Conservation (phyloP, 2,329 filamentous ascomycete genomes). For the Cladosporium sp. region DNA sequence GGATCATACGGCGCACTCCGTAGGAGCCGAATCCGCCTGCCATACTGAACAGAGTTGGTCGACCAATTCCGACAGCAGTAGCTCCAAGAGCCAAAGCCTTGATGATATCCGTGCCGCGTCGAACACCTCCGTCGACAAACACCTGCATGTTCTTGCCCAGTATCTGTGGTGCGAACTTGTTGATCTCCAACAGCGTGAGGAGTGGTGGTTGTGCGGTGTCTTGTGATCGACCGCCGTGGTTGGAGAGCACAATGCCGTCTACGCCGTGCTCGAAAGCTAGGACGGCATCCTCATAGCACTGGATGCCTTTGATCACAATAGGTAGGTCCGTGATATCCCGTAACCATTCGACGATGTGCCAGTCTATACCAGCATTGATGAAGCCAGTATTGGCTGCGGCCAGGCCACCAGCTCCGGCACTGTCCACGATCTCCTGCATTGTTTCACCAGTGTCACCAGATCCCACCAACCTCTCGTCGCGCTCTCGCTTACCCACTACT, state of each 20-base stretch:
- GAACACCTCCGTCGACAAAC: slow-evolving; percentile 65
- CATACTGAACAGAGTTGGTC: slow-evolving; percentile 59
- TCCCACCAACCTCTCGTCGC: slow-evolving; percentile 37
- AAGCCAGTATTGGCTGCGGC: slow-evolving; percentile 54
- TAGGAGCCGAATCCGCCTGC: neutral
- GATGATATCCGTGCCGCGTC: slow-evolving; percentile 65
- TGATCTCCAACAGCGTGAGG: slow-evolving; percentile 62
- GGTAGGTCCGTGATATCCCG: slow-evolving; percentile 54
- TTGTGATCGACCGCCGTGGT: slow-evolving; percentile 56
- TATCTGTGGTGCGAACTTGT: slow-evolving; percentile 59
- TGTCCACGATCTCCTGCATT: neutral
- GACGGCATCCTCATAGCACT: slow-evolving; percentile 44
- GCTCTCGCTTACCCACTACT: slow-evolving; percentile 57
- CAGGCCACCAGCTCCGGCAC: slow-evolving; percentile 39
- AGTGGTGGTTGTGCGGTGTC: slow-evolving; percentile 56
- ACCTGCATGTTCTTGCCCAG: slow-evolving; percentile 55
- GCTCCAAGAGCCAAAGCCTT: slow-evolving; percentile 68
- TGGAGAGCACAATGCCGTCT: slow-evolving; percentile 52
- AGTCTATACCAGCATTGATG: slow-evolving; percentile 58
- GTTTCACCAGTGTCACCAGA: neutral
- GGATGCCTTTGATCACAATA: slow-evolving; percentile 49
- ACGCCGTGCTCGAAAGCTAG: slow-evolving; percentile 45
- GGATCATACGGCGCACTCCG: neutral
- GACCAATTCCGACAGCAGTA: slow-evolving; percentile 62
- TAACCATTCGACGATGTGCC: slow-evolving; percentile 51